Base-by-base conservation (phyloP, 177 flowering plant genomes). In the Vitis hybrid region DNA sequence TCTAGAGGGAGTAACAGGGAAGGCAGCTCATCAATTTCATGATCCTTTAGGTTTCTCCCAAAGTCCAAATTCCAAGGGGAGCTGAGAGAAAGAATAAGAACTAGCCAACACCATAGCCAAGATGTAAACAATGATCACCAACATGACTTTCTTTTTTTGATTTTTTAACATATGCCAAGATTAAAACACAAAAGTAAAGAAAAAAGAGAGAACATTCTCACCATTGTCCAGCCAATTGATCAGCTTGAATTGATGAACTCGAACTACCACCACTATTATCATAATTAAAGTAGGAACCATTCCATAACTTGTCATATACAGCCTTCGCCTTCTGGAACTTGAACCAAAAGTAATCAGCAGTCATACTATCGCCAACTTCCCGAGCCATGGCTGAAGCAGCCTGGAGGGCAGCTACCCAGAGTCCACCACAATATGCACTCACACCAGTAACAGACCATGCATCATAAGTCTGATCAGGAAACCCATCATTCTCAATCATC, bases 401-500 rank as follows among this genome's bases (percentile, higher is more conserved):
- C 77, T 93, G 90, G 69, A 93, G 75, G 8, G 97, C 93, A 8
- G 98, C 98, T 54, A 88, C 90, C 98, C 97, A 93, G 4, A 93
- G 86, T 10, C 98, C 97, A n/a, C 98, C 98, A 55, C 87, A 79
- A 63, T 93, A 93, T 0, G 98, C 98, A 80, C 98, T 93, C 55
- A 93, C 88, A 29, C 98, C 97, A 49, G 77, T 71, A 20, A 85
- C 94, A 9, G 90, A 77, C 98, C 98, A 93, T 48, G 85, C 81
- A 79, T 91, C 98, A 68, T 93, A 93, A 10, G 98, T 93, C 78
- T 93, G 98, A 79, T 93, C 98, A 26, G 98, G 98, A 76, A 91
- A 91, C 10, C 94, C 97, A 63, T 93, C 98, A 75, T 93, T 93
- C 76, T 93, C 98, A 62, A 93, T 91, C 98, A 93, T 91, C 12